Base-by-base conservation (phyloP, 768 basidiomycete genomes). In the Kondoa malvinella region DNA sequence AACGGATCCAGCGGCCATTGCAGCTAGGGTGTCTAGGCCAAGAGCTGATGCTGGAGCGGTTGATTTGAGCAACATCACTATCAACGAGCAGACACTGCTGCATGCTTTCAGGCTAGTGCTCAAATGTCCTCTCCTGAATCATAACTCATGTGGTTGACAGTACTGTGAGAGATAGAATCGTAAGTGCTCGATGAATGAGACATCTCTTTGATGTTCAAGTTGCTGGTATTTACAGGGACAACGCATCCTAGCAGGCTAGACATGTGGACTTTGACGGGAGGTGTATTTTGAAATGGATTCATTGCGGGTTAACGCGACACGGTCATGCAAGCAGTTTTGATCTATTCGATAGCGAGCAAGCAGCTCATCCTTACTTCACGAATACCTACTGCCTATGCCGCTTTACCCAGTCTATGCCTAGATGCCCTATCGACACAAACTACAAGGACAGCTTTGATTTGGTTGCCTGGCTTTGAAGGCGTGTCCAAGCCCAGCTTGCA, bases 1-100 rank as follows among this genome's bases (percentile, higher is more conserved):
- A 78, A 97, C 94, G 0, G 95, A 99, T 76, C 81, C 92, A 1
- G 84, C 89, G 0, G 87, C 92, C n/a, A 95, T 97, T 75, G 91
- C 92, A 0, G 89, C 91, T 33, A 80, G 95, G 65, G 95, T 97
- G 65, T 92, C 88, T 73, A 80, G 92, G 71, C 89, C 95, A 57
- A 86, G 85, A 71, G 86, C 94, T 17, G 95, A 97, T 77, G 72
- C 73, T 0, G 67, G 66, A 26, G 29, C 63, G 4, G 70, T 74
- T 57, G 71, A 75, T 63, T 86, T 92, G 64, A 87, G 87, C 40
- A 92, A 97, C 73, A 95, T 99, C 71, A 87, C 92, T 70, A 94
- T 99, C 81, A 96, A 99, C 81, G 95, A 99, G 79, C 64, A 65
- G 34, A 50, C 64, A 34, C 14, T 65, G 17, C 27, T 63, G 32